Conservation (phyloP, 192 early-diverging fungal genomes). For the Allomyces arbusculus region DNA sequence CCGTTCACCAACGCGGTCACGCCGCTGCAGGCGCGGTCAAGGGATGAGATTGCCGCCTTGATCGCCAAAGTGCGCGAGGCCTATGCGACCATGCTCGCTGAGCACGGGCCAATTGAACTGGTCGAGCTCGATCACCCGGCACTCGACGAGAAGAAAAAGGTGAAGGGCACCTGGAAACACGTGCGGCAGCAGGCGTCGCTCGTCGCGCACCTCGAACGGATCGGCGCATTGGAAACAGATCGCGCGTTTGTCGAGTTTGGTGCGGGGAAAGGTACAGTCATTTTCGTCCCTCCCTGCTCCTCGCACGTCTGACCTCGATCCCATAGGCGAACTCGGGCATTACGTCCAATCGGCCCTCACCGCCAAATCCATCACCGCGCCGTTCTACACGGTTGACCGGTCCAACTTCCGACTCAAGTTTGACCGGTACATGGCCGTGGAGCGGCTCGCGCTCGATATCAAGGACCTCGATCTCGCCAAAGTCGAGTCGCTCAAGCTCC, state of each 20-base stretch:
- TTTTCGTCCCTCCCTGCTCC: not conserved
- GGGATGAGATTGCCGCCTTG: conserved; percentile 7
- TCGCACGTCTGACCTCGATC: no score
- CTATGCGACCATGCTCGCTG: conserved; percentile 5
- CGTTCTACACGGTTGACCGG: conserved; percentile 41
- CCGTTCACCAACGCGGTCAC: not conserved
- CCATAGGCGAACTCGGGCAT: conserved; percentile 22
- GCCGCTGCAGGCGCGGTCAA: conserved; percentile 1
- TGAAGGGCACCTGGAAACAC: conserved; percentile 22
- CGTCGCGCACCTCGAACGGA: conserved; percentile 46
- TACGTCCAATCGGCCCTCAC: conserved; percentile 22
- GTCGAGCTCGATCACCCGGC: conserved; percentile 12
- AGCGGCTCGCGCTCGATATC: conserved; percentile 56
- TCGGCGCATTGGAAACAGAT: conserved; percentile 28
- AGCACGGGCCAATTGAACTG: conserved; percentile 7
- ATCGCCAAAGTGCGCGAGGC: conserved; percentile 6
- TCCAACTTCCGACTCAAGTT: conserved; percentile 57
- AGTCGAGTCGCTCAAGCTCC: conserved; percentile 11
- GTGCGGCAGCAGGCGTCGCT: conserved; percentile 53
- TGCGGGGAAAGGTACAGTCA: conserved; percentile 38
- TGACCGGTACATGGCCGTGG: conserved; percentile 11
- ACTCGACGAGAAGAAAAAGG: conserved; percentile 5
- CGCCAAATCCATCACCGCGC: not conserved
- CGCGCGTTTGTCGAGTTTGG: conserved; percentile 64
- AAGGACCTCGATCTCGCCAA: conserved; percentile 58